A percentile compares a stretch with the other conserved stretches of the same genome.
phyloP scores from a whole-genome alignment of 2,329 filamentous ascomycete genomes.

The Hortaea werneckii region DNA sequence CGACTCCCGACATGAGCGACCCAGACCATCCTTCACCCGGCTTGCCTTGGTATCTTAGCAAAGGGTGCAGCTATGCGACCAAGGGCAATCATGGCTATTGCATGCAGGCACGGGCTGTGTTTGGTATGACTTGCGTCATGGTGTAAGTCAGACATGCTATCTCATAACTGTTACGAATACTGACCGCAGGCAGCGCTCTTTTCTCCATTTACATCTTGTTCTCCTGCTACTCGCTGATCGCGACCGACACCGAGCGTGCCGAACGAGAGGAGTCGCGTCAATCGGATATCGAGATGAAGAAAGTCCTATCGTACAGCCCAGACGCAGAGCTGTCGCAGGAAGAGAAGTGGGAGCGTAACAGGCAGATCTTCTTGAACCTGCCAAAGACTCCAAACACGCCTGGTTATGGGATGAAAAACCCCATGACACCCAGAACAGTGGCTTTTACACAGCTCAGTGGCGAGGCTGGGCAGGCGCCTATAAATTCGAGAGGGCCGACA shows the following conservation, averaged over 20 bases:
- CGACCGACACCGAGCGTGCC: constrained; percentile 26
- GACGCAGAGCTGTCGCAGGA: constrained; percentile 34
- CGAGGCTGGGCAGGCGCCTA: constrained; percentile 7
- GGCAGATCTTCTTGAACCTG: constrained; percentile 24
- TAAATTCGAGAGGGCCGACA: not conserved
- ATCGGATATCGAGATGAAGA: constrained; percentile 40
- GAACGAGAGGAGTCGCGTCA: constrained; percentile 18
- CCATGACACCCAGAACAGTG: constrained; percentile 55
- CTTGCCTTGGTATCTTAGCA: constrained; percentile 64
- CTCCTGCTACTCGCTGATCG: constrained; percentile 46
- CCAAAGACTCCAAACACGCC: constrained; percentile 39
- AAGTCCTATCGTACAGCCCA: constrained; percentile 35
- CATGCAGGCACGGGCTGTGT: constrained; percentile 55
- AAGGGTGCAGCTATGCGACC: constrained; percentile 46
- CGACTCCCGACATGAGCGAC: constrained; percentile 63
- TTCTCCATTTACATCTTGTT: constrained; percentile 51
- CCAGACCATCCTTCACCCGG: constrained; percentile 49
- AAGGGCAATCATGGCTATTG: constrained; percentile 49
- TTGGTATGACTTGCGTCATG: constrained; percentile 56
- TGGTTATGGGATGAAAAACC: constrained; percentile 21
- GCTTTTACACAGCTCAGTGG: constrained; percentile 53
- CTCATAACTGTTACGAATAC: constrained; percentile 4
- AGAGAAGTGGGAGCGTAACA: constrained; percentile 49
- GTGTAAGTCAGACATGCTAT: constrained; percentile 45
- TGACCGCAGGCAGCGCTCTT: constrained; percentile 37